A percentile compares a stretch with the other conserved stretches of the same genome.
Conservation (phyloP, 169 alveolate species). For the Plasmodium reichenowi region DNA sequence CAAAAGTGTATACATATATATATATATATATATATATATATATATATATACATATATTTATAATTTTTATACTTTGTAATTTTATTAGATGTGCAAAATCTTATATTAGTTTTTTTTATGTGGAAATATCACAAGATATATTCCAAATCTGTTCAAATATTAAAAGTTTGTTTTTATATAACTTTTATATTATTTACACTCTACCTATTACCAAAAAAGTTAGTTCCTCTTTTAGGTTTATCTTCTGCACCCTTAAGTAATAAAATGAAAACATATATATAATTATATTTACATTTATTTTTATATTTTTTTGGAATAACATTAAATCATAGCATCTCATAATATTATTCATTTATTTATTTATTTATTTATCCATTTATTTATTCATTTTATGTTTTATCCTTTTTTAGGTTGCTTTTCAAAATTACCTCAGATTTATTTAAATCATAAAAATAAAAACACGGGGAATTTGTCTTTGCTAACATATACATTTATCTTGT, state of each 20-base stretch:
- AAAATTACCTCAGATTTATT: conserved; percentile 50
- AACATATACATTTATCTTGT: conserved; percentile 12
- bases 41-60: not conserved
- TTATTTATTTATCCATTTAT: not conserved
- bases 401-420: conserved; percentile 32
- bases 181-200: conserved; percentile 12
- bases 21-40: not conserved
- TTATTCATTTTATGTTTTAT: not conserved
- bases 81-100: conserved; percentile 26
- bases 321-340: not conserved
- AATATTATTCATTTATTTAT: not conserved
- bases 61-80: not conserved
- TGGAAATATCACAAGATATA: conserved; percentile 47
- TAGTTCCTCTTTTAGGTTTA: conserved; percentile 28
- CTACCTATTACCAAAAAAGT: conserved; percentile 3
- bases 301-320: not conserved
- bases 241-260: conserved; percentile 34
- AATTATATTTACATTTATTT: not conserved
- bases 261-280: not conserved
- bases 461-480: conserved; percentile 50
- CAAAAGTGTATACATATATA: not conserved
- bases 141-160: conserved; percentile 5
- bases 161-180: conserved; percentile 18
- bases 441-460: conserved; percentile 50
- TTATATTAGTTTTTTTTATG: conserved; percentile 38